Base-by-base conservation (phyloP, 805 yeast genomes). In the Jamesozyma lodderae region DNA sequence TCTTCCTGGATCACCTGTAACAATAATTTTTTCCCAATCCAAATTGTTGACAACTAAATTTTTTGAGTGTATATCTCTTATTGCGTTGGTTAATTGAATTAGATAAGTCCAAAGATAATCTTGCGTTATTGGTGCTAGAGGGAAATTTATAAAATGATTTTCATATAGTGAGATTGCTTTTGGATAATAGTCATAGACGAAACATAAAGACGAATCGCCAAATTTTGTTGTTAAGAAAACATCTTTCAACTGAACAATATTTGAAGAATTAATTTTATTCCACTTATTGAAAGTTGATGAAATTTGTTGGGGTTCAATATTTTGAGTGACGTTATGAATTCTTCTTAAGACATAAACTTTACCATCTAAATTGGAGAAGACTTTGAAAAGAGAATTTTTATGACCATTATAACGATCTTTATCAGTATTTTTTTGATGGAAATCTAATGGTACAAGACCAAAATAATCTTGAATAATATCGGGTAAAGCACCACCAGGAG, bases 151-250 rank as follows among this genome's bases (percentile, higher is more conserved):
- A 47, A 77, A 68, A 62, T 85, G 92, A 15, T 70, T 68, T 43
- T 86, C 95, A 40, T 68, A 64, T 34, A 90, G 63, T 1, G 94
- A 82, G 39, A 66, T 65, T 1, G 94, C 72, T 43, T 76, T 67
- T 18, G 98, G 96, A 58, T 72, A 83, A 57, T 77, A 92, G 53
- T 90, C 96, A 60, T 86, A 85, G 4, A 83, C 80, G 31, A 87
- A 65, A 30, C 86, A 71, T 40, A 92, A 67, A 1, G 92, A 78
- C 34, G 70, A 69, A 49, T 83, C 92, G 31, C 85, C 90, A 64
- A 92, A 92, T 4, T 86, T 81, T 40, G 86, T 73, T 5, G 90
- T 77, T 1, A 95, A 80, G 58, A 92, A 90, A 6, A 92, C 86
- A 55, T 88, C 96, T 31, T 74, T 71, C 5, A 86, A 62, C 29